These are phyloP conservation scores for Ceratocystis ficicola DNA, from an alignment of 2,329 filamentous ascomycete species.

Conservation along the genomic window DNA sequence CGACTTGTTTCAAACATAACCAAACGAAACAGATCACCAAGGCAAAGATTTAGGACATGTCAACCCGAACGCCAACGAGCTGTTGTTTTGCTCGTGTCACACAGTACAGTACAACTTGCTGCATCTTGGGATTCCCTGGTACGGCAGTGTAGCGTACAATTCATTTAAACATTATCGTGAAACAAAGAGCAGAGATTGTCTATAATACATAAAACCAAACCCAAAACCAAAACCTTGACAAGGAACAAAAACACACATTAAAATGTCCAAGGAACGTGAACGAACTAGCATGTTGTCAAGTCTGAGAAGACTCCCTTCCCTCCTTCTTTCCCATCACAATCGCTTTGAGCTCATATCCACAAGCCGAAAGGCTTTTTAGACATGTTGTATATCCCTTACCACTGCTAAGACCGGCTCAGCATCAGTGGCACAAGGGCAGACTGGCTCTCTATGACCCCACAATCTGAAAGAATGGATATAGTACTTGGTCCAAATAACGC, in stretches of 20 bases:
- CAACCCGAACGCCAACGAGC: no score
- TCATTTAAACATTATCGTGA: not conserved
- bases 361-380: not conserved
- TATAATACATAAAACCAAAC: not conserved
- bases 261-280: not conserved
- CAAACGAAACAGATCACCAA: no score
- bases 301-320: no score
- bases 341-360: no score
- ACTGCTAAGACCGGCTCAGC: constrained; percentile 37
- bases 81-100: not conserved
- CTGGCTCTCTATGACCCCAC: constrained; percentile 40
- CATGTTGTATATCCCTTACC: not conserved
- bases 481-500: constrained; percentile 34
- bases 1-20: no score
- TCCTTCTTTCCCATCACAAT: no score
- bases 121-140: not conserved
- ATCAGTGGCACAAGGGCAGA: constrained; percentile 48
- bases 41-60: no score
- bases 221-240: not conserved
- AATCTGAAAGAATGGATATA: constrained; percentile 33
- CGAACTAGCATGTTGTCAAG: not conserved
- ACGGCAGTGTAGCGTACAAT: not conserved
- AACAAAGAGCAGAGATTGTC: constrained; percentile 12
- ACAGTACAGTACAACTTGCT: not conserved
- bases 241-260: not conserved